These are phyloP conservation scores for Pleurostoma richardsiae DNA, from an alignment of 2,329 filamentous ascomycete species.

Conservation along the genomic window DNA sequence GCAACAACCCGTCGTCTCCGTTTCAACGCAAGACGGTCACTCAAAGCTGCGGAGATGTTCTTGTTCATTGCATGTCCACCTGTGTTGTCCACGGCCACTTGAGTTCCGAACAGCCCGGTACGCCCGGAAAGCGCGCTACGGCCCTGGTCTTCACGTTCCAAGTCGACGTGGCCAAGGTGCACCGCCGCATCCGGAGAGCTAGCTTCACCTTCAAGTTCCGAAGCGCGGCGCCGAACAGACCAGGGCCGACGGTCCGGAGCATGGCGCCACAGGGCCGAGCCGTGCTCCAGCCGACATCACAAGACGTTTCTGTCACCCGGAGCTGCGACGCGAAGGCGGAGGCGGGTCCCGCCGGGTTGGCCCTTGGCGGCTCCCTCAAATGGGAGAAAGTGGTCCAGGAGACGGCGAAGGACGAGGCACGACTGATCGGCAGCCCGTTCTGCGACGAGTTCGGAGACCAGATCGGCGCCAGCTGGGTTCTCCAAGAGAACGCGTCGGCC, in stretches of 20 bases:
- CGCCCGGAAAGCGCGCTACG: no score
- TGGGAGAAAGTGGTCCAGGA: slow-evolving; percentile 4
- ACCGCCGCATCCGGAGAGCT: slow-evolving; percentile 4
- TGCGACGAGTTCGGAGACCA: slow-evolving; percentile 3
- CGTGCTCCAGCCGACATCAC: not conserved
- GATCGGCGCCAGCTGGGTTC: slow-evolving; percentile 2
- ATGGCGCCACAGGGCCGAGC: not conserved
- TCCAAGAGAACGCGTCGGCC: slow-evolving; percentile 4
- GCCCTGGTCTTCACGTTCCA: slow-evolving; percentile 6
- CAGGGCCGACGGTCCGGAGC: slow-evolving; percentile 1
- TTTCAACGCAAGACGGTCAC: slow-evolving; percentile 4
- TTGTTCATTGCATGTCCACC: slow-evolving; percentile 4
- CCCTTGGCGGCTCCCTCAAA: slow-evolving; percentile 1
- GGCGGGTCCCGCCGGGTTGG: not conserved
- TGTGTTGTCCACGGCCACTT: slow-evolving; percentile 7
- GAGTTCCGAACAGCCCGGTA: not conserved
- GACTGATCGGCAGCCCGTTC: slow-evolving; percentile 2
- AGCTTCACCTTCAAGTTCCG: slow-evolving; percentile 17
- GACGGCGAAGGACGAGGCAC: slow-evolving; percentile 4
- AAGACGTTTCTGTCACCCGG: slow-evolving; percentile 3
- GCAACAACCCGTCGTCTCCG: slow-evolving; percentile 5
- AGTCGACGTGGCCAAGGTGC: not conserved
- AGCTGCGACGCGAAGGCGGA: not conserved
- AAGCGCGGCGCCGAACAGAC: slow-evolving; percentile 22
- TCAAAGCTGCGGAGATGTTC: slow-evolving; percentile 2